Base-by-base conservation (phyloP, 305 asterid species). In the Stenogyne calaminthoides region DNA sequence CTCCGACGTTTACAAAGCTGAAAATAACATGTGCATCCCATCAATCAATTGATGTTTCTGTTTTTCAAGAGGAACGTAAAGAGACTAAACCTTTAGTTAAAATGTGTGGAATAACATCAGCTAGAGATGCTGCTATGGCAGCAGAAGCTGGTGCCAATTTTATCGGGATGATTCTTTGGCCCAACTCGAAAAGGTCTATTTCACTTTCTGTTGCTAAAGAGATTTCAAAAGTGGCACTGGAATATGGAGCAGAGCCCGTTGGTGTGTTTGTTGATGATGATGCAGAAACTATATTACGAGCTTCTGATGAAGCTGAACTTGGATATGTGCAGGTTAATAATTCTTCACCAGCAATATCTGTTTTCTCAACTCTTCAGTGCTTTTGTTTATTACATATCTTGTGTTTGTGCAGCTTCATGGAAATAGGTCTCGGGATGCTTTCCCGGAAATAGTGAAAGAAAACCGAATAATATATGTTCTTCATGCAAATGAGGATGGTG, bases 111-210 rank as follows among this genome's bases (percentile, higher is more conserved):
- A 84, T 92, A 77, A 89, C 96, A 19, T 89, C 97, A 64, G 83
- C 95, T 52, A 84, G 80, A 85, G 97, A 91, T 86, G 98, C 97
- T 76, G 96, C 93, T 40, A 37, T 87, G 83, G 98, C 97, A 80
- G 96, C 96, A 71, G 92, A 95, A 85, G 98, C 98, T 57, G 98
- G 99, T 55, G 97, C 97, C 42, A 73, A 92, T 81, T 84, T 91
- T 64, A 84, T 95, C 10, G 99, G 99, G 76, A 92, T 92, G 97
- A 92, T 95, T 83, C 73, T 91, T 67, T 95, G 96, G 96, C 98
- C 99, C 68, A 83, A 92, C 77, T 92, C 98, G 15, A 92, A 91
- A 78, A 89, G 98, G 36, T 89, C 99, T 22, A 64, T 95, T 69
- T 85, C 98, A 8, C 84, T 91, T 40, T 65, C 84, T 64, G 81